Percentiles rank a stretch among this genome's conserved stretches.
Conservation (phyloP, 768 basidiomycete species). For the Tylopilus rubrobrunneus region DNA sequence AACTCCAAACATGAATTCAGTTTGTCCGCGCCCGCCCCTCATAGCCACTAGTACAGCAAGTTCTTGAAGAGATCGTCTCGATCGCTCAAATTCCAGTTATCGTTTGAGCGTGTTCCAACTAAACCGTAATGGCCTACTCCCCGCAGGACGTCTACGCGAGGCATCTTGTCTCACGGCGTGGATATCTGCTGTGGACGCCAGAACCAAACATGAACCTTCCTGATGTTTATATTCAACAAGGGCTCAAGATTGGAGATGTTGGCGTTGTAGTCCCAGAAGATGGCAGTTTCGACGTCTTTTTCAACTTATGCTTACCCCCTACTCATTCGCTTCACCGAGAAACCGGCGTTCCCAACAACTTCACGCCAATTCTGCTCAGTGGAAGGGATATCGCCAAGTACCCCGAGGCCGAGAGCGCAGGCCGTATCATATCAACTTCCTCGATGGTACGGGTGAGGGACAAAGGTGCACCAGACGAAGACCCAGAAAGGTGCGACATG, state of each 20-base stretch:
- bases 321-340: slow-evolving; percentile 17
- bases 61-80: not conserved
- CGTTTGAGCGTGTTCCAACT: too few relatives aligned
- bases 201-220: slow-evolving; percentile 24
- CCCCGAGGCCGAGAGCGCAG: slow-evolving; percentile 6
- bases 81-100: too few relatives aligned
- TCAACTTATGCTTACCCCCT: slow-evolving; percentile 32
- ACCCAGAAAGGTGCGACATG: not conserved
- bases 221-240: slow-evolving; percentile 19
- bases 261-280: slow-evolving; percentile 28
- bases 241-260: slow-evolving; percentile 35
- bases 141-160: slow-evolving; percentile 17
- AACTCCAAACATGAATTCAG: too few relatives aligned
- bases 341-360: slow-evolving; percentile 24
- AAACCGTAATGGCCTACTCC: not conserved
- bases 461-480: not conserved
- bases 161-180: slow-evolving; percentile 18
- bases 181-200: slow-evolving; percentile 34
- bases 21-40: too few relatives aligned
- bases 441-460: slow-evolving; percentile 5
- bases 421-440: slow-evolving; percentile 13
- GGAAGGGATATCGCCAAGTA: slow-evolving; percentile 9
- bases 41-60: not conserved
- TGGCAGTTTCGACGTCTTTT: slow-evolving; percentile 35
- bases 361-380: slow-evolving; percentile 16